These are phyloP conservation scores for Teratosphaeria pseudoeucalypti DNA, from an alignment of 2,329 filamentous ascomycete genomes.

Conservation along the genomic window DNA sequence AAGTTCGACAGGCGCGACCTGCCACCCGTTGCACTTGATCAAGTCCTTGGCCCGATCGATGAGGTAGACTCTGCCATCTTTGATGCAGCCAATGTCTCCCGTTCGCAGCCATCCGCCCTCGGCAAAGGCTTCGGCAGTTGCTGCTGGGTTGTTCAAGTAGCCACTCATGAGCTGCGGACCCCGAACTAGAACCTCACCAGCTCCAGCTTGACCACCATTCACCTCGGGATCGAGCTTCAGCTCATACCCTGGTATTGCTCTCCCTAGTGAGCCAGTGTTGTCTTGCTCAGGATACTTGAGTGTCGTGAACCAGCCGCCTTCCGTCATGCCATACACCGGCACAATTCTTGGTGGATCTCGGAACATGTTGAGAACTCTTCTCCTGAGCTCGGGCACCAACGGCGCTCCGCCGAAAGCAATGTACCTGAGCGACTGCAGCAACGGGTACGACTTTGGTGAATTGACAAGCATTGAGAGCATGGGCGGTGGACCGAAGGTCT, in stretches of 20 bases:
- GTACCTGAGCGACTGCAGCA: conserved; percentile 33
- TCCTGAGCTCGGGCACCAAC: conserved; percentile 32
- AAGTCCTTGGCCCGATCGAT: conserved; percentile 26
- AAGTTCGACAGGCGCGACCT: conserved; percentile 25
- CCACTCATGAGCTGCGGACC: conserved; percentile 30
- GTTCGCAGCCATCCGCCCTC: conserved; percentile 81
- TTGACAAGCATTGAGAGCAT: conserved; percentile 26
- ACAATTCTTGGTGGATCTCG: conserved; percentile 31
- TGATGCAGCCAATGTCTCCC: conserved; percentile 43
- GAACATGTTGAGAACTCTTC: conserved; percentile 32
- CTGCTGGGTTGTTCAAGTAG: conserved; percentile 25
- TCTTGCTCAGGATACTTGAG: conserved; percentile 33
- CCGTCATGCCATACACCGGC: conserved; percentile 48
- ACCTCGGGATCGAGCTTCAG: conserved; percentile 25
- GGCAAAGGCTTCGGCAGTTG: conserved; percentile 12
- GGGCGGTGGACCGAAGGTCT: conserved; percentile 39
- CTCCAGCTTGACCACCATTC: conserved; percentile 23
- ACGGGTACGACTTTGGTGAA: conserved; percentile 25
- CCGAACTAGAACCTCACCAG: conserved; percentile 34
- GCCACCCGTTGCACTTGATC: conserved; percentile 27
- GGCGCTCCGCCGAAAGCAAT: conserved; percentile 42
- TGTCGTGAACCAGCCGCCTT: conserved; percentile 34
- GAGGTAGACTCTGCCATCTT: conserved; percentile 22
- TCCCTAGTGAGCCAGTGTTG: conserved; percentile 38
- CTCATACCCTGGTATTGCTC: conserved; percentile 31